A percentile compares a stretch with the other conserved stretches of the same genome.
phyloP scores from a whole-genome alignment of 768 basidiomycete species.

The Leccinum olivaceopallidum region DNA sequence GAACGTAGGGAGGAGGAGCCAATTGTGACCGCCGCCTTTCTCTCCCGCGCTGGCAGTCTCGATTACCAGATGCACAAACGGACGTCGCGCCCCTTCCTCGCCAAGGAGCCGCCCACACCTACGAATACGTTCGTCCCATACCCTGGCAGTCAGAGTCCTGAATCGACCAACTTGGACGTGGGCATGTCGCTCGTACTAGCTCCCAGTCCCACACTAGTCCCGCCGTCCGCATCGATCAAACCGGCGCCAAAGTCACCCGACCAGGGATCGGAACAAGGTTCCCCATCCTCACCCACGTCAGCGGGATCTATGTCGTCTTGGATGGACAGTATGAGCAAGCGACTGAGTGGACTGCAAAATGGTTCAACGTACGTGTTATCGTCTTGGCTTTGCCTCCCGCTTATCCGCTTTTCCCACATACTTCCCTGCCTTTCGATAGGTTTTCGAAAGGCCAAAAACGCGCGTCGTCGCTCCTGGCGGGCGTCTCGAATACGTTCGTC shows the following conservation, averaged over 20 bases:
- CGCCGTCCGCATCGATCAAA: neutral
- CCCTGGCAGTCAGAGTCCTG: neutral
- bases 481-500: constrained; percentile 58
- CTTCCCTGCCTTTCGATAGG: constrained; percentile 37
- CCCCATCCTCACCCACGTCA: constrained; percentile 32
- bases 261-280: neutral
- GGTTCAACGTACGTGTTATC: constrained; percentile 50
- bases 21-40: constrained; percentile 4
- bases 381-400: neutral
- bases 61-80: constrained; percentile 18
- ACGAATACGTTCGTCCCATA: neutral
- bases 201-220: constrained; percentile 15
- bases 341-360: constrained; percentile 56
- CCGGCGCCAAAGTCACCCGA: neutral
- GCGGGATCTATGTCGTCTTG: constrained; percentile 41
- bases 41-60: constrained; percentile 21
- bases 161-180: constrained; percentile 9
- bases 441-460: constrained; percentile 68
- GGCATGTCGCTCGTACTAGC: constrained; percentile 11
- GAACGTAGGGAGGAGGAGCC: neutral
- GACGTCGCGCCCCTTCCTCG: neutral
- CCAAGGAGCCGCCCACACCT: neutral
- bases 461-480: constrained; percentile 63
- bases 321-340: constrained; percentile 62
- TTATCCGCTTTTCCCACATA: neutral